Evolutionary conservation across 306 rosid species (phyloP), one percentile per base, ranked within the genome.

Genomic region (Fragaria nilgerrensis): DNA sequence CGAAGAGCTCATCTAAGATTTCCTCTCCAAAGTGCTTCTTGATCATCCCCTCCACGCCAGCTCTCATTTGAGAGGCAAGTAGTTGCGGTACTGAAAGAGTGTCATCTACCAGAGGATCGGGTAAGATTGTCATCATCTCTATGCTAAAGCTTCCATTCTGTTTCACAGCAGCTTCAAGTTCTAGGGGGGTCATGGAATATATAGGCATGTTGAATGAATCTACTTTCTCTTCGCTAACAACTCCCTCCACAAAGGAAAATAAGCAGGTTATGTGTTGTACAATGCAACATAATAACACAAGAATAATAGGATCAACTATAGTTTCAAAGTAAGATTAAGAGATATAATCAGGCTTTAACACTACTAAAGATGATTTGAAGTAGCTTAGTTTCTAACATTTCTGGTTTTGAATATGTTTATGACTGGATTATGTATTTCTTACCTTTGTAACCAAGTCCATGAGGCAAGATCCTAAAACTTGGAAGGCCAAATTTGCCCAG

Each of bases 381-480:
- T 16, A 49, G 55, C 55, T 49, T 16, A 49, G 4, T 49, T 49
- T 15, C 20, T 5, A 5, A 49, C n/a, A 49, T 2, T 16, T 16
- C n/a, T 48, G 52, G 52, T 48, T 49, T 49, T 15, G 55, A 52
- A 17, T 7, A 55, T 55, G 27, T 6, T 5, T 73, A 13, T 20
- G 15, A 1, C 20, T 15, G 55, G 22, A 29, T 12, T 4, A 43
- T 20, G 16, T 41, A 52, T 37, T 49, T 32, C 34, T 37, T 80
- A 85, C 84, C 82, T 79, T 76, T 34, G 49, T 69, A 15, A 76
- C 73, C 87, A 83, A 25, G 25, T 86, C 85, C 72, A 72, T 47
- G 45, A 83, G 83, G 79, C 79, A 75, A 41, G 34, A 44, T 5
- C 76, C 85, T 9, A 86, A 5, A 41, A 68, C 43, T 15, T 68